phyloP scores from a whole-genome alignment of 768 basidiomycete species.

The Pholiota molesta region DNA sequence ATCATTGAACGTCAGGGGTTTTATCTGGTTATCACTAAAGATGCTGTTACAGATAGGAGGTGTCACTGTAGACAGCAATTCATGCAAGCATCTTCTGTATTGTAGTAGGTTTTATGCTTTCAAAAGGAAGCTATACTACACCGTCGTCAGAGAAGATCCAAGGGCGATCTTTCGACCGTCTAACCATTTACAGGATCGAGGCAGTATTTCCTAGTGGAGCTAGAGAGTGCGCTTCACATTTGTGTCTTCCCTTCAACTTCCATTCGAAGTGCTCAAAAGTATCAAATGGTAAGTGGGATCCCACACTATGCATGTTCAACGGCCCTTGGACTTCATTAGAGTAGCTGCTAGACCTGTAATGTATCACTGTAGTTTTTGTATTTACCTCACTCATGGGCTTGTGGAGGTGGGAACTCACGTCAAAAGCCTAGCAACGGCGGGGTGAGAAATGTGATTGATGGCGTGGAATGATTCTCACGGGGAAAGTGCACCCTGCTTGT shows the following conservation, averaged over 20 bases:
- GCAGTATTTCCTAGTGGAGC: not conserved
- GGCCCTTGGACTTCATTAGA: not conserved
- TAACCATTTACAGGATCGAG: not conserved
- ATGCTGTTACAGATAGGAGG: not conserved
- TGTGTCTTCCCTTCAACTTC: not conserved
- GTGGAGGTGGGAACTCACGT: not conserved
- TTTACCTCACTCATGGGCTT: too few relatives aligned
- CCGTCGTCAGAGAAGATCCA: not conserved
- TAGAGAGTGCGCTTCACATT: not conserved
- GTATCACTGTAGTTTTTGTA: not conserved
- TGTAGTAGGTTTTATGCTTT: not conserved
- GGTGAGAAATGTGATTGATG: slow-evolving; percentile 1
- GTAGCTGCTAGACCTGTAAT: too few relatives aligned
- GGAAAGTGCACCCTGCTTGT: not conserved
- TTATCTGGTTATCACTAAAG: not conserved
- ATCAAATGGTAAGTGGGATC: not conserved
- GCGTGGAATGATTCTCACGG: slow-evolving; percentile 8
- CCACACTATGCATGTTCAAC: not conserved
- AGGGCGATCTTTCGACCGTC: not conserved
- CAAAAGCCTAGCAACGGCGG: not conserved
- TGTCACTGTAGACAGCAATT: not conserved
- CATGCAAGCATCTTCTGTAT: not conserved
- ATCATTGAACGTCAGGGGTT: not conserved
- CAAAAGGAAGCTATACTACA: not conserved
- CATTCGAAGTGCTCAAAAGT: not conserved